Evolutionary conservation across 1,284 basidiomycete species (phyloP), one percentile per base, ranked within the genome.

Genomic region (Lentinus polychrous): DNA sequence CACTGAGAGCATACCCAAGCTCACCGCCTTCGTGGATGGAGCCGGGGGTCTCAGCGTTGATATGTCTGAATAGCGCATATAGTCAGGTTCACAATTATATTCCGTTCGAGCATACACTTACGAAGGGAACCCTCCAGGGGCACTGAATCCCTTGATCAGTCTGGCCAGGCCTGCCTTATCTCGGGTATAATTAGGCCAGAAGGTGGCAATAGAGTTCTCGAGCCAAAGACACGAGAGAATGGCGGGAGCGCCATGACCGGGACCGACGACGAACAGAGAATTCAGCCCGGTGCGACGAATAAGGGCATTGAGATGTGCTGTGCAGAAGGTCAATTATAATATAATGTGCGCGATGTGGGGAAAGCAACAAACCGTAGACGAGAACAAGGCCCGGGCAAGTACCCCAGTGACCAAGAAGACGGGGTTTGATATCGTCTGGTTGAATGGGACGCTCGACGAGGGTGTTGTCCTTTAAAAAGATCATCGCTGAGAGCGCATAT

Each of bases 21-120:
- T 94, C 91, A 33, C 91, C 83, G 49, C 92, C 92, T 67, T 95
- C 92, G 58, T 94, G 92, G 54, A 94, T 92, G 2, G 81, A 74
- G 6, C 92, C 91, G 17, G 91, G 91, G 0, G 87, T 91, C 64
- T 88, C 79, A 0, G 87, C 84, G 50, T 86, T 86, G 58, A 87
- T 79, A 50, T 84, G 83, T 59, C 80, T 82, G 46, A 2, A 55
- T 27, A 34, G 50, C 46, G 52, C 35, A 38, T n/a, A 33, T 46
- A 31, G 48, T 38, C 45, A 41, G 22, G 31, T 10, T 38, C 3
- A 4, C 31, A 24, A 14, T 12, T 18, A 11, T 33, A 39, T 31
- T 43, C 23, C 23, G 44, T 23, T 27, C 17, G 49, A 35, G 14
- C 3, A 3, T 17, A 14, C 14, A 22, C 48, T 35, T 52, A 71